phyloP scores from a whole-genome alignment of 2,329 filamentous ascomycete species.

The Curvularia lunata region DNA sequence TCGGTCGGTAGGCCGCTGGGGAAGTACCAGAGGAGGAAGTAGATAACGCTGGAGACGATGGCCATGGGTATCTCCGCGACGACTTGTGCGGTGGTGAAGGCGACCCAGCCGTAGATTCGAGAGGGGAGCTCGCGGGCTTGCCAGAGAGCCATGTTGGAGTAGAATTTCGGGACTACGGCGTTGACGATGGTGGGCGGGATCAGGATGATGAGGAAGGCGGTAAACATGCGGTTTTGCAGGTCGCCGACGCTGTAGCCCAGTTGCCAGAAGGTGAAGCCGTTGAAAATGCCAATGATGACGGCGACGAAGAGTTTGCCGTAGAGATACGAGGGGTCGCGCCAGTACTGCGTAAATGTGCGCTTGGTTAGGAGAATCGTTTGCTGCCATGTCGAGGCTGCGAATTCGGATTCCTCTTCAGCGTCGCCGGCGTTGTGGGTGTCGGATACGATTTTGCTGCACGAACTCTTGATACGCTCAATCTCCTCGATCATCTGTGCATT shows the following conservation, averaged over 20 bases:
- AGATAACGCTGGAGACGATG: constrained; percentile 68
- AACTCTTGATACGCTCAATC: constrained; percentile 67
- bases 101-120: constrained; percentile 78
- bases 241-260: constrained; percentile 69
- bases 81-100: constrained; percentile 69
- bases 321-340: constrained; percentile 77
- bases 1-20: constrained; percentile 72
- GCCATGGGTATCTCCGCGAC: constrained; percentile 75
- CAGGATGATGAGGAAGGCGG: constrained; percentile 63
- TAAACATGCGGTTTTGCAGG: constrained; percentile 81
- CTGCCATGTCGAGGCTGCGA: constrained; percentile 67
- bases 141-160: constrained; percentile 74
- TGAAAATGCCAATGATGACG: constrained; percentile 76
- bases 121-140: constrained; percentile 74
- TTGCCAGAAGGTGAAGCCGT: constrained; percentile 78
- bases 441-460: constrained; percentile 59
- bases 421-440: constrained; percentile 25
- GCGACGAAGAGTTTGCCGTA: constrained; percentile 78
- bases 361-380: constrained; percentile 73
- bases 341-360: constrained; percentile 74
- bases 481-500: constrained; percentile 65
- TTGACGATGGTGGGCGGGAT: constrained; percentile 76
- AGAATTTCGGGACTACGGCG: constrained; percentile 78
- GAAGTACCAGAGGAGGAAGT: constrained; percentile 80
- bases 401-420: constrained; percentile 57